These are phyloP conservation scores for Periconia digitata DNA, from an alignment of 2,329 filamentous ascomycete species.

Conservation along the genomic window DNA sequence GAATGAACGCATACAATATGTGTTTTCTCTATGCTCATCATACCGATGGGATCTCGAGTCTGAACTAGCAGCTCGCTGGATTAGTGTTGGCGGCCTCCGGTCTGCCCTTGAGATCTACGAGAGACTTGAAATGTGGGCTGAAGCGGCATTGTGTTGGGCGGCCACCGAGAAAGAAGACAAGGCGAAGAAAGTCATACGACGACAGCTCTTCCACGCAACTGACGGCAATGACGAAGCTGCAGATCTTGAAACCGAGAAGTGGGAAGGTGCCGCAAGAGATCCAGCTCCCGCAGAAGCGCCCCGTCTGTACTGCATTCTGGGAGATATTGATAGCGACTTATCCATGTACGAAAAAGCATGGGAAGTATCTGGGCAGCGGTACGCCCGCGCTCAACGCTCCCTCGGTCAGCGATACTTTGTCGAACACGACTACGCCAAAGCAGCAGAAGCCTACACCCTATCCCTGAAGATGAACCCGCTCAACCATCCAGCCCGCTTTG, in stretches of 20 bases:
- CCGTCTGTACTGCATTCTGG: conserved; percentile 87
- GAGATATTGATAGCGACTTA: conserved; percentile 78
- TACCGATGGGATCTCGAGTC: conserved; percentile 93
- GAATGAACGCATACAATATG: conserved; percentile 74
- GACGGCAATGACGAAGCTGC: conserved; percentile 42
- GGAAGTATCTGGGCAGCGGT: conserved; percentile 79
- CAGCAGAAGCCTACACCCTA: conserved; percentile 74
- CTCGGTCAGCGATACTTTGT: conserved; percentile 77
- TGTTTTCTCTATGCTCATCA: conserved; percentile 81
- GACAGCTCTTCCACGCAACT: conserved; percentile 74
- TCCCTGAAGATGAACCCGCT: conserved; percentile 79
- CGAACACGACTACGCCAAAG: conserved; percentile 65
- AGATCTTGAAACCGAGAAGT: conserved; percentile 50
- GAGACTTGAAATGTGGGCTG: conserved; percentile 88
- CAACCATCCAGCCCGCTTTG: conserved; percentile 83
- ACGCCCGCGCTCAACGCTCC: conserved; percentile 83
- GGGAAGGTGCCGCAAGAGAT: conserved; percentile 69
- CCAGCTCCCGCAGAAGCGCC: conserved; percentile 81
- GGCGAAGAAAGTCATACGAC: conserved; percentile 73
- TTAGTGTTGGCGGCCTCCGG: conserved; percentile 78
- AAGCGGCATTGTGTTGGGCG: conserved; percentile 88
- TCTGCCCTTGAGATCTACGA: conserved; percentile 97
- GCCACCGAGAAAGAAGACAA: conserved; percentile 79
- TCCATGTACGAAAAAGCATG: conserved; percentile 82
- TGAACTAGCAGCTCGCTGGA: conserved; percentile 92